These are phyloP conservation scores for Colletotrichum somersetense DNA, from an alignment of 2,329 filamentous ascomycete species.

Conservation along the genomic window DNA sequence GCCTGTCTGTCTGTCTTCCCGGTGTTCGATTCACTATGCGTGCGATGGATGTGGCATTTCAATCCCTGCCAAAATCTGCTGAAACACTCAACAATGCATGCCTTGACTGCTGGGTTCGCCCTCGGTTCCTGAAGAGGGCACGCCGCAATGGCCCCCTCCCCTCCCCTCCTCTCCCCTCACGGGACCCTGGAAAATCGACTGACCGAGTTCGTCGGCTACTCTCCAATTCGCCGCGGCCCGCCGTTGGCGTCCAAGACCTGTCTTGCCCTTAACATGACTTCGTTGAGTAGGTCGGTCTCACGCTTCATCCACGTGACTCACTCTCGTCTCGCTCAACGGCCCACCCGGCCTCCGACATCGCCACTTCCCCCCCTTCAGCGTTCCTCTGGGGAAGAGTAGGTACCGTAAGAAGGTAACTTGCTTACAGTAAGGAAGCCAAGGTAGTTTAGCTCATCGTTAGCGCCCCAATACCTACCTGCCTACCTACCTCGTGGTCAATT, in stretches of 20 bases:
- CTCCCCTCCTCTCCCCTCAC: no score
- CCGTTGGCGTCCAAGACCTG: conserved; percentile 3
- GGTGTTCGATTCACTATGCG: neutral
- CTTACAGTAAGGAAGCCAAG: no score
- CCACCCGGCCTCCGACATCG: conserved; percentile 31
- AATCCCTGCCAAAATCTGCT: neutral
- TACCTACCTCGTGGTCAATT: conserved; percentile 10
- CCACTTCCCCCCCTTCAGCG: neutral
- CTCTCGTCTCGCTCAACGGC: neutral
- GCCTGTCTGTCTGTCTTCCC: no score
- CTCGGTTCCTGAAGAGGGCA: neutral
- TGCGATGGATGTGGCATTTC: neutral
- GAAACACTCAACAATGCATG: neutral
- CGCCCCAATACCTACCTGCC: conserved; percentile 6
- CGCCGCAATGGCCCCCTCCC: neutral
- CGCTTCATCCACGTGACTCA: conserved; percentile 18
- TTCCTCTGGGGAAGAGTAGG: conserved; percentile 1
- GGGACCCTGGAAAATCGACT: conserved; percentile 1
- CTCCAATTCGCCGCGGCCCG: conserved; percentile 13
- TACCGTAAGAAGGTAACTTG: no score
- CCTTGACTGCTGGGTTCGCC: neutral
- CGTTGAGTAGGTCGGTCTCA: neutral
- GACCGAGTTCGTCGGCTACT: neutral
- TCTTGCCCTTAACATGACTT: conserved; percentile 11
- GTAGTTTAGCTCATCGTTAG: conserved; percentile 1